Conservation (phyloP, 305 asterid genomes). For the Fraxinus floribunda region DNA sequence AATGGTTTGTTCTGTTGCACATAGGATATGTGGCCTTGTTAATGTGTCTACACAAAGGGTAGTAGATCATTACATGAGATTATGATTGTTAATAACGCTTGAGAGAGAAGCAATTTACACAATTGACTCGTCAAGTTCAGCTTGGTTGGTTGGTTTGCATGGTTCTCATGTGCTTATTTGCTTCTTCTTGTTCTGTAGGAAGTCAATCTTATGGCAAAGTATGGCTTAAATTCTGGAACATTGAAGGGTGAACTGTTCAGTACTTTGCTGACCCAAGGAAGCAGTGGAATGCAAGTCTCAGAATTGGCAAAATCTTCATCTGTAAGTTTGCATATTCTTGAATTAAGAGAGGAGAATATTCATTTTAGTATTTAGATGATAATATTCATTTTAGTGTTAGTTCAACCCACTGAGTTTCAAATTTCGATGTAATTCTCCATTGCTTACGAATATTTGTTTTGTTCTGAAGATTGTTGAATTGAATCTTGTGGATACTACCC, state of each 20-base stretch:
- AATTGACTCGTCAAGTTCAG: not conserved
- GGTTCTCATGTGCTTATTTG: slow-evolving; percentile 6
- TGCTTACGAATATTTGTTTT: slow-evolving; percentile 29
- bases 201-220: slow-evolving; percentile 68
- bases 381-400: not conserved
- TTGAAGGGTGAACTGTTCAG: slow-evolving; percentile 82
- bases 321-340: slow-evolving; percentile 48
- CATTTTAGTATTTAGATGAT: not conserved
- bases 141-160: not conserved
- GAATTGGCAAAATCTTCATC: slow-evolving; percentile 71
- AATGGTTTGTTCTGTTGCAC: slow-evolving; percentile 11
- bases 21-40: slow-evolving; percentile 15
- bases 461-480: slow-evolving; percentile 64
- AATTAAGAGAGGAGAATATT: slow-evolving; percentile 14
- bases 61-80: slow-evolving; percentile 16
- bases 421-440: slow-evolving; percentile 13
- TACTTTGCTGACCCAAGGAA: slow-evolving; percentile 65
- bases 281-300: slow-evolving; percentile 68
- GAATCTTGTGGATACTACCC: slow-evolving; percentile 50
- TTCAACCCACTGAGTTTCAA: slow-evolving; percentile 8
- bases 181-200: slow-evolving; percentile 51
- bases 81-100: slow-evolving; percentile 11
- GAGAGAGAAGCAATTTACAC: slow-evolving; percentile 10
- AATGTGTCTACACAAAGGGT: slow-evolving; percentile 20
- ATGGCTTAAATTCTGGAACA: slow-evolving; percentile 74